Evolutionary conservation across 495 filamentous ascomycete species (phyloP), one percentile per base, ranked within the genome.

Genomic region (Cladorrhinum samala): DNA sequence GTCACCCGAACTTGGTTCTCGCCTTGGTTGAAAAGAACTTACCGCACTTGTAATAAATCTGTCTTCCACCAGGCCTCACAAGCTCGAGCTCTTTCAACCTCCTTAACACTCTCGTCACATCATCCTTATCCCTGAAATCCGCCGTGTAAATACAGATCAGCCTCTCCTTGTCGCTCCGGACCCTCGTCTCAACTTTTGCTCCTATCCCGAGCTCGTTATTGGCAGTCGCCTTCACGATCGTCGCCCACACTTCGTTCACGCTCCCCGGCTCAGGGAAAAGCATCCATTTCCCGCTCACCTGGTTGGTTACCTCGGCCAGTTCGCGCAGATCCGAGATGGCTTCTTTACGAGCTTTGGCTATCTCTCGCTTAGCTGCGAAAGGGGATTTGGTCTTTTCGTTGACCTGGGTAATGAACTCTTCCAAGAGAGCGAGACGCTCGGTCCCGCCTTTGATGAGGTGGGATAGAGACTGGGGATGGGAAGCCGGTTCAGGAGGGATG

Each of bases 41-140:
- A 79, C 79, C 77, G 50, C 74, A 78, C 63, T 94, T 93, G 66
- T 94, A 95, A 55, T 87, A 91, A 46, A 94, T 80, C 13, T 75
- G 72, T 51, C 64, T 72, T 0, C 70, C 68, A 2, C 64, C 65
- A 21, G 54, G 52, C 18, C 72, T 72, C 17, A 85, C 73, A 50
- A 92, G 62, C 4, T 77, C 81, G 50, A 89, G 62, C 41, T 79
- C 70, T 39, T 77, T 74, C 55, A 94, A 59, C 53, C 70, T 76
- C 56, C 68, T 56, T 51, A 88, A 56, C 14, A 93, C 85, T 37
- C 86, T 74, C 52, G 71, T 78, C 18, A 91, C 78, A 64, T 92
- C 89, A 17, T 75, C 68, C 40, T 64, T 69, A 58, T 94, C 86
- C 27, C 66, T 68, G 63, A 86, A 91, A 63, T 95, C 82, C 40